Evolutionary conservation across 352 stramenopile species (phyloP).

Genomic region (Phytophthora lateralis): DNA sequence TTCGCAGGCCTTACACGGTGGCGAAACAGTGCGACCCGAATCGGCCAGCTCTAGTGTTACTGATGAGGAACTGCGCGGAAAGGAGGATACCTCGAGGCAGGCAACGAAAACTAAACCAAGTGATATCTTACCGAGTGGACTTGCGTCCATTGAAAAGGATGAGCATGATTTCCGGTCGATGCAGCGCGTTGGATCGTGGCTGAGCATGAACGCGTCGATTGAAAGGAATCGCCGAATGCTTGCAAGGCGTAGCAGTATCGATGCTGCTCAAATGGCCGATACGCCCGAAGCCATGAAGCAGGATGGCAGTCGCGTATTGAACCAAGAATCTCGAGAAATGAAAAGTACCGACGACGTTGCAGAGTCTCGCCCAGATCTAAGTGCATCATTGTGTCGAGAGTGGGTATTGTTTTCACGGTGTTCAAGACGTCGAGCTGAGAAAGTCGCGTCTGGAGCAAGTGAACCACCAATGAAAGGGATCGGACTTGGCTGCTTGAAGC

Average conservation of each 20-base stretch:
- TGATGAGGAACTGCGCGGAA: conserved; percentile 4
- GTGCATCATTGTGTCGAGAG: conserved; percentile 59
- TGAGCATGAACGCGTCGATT: conserved; percentile 57
- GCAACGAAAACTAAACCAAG: background rate
- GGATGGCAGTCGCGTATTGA: conserved; percentile 51
- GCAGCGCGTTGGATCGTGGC: conserved; percentile 64
- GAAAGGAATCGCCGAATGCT: conserved; percentile 45
- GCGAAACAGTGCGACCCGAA: conserved; percentile 10
- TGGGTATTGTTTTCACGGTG: conserved; percentile 77
- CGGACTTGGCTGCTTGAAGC: conserved; percentile 64
- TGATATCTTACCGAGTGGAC: conserved; percentile 34
- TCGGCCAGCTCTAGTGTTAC: background rate
- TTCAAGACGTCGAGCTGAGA: conserved; percentile 27
- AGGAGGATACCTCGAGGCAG: background rate
- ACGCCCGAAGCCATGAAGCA: background rate
- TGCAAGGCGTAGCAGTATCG: conserved; percentile 18
- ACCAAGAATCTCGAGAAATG: conserved; percentile 38
- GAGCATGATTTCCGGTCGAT: conserved; percentile 64
- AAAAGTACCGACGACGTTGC: conserved; percentile 29
- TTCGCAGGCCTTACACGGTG: conserved; percentile 40
- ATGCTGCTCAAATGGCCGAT: background rate
- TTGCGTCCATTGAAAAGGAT: conserved; percentile 48
- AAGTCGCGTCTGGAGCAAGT: background rate
- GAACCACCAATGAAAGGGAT: conserved; percentile 21
- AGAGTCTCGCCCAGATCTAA: conserved; percentile 48